Evolutionary conservation across 1,139 yeast genomes (phyloP).

Genomic region (Suhomyces chickasaworum): DNA sequence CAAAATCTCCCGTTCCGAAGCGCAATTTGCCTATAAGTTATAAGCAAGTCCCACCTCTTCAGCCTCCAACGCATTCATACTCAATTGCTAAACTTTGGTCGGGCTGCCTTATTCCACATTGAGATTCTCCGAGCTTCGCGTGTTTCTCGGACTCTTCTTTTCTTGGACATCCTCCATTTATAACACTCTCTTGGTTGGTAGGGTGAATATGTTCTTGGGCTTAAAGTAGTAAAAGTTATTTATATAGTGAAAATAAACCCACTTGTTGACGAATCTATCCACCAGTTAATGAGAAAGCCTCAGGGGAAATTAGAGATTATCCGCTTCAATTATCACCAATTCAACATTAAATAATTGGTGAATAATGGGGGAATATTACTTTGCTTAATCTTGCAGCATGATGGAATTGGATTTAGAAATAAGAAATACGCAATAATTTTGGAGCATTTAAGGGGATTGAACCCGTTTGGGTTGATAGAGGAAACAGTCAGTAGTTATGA

Average conservation of each 20-base stretch:
- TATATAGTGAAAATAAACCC: constrained; percentile 41
- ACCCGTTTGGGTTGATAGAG: constrained; percentile 1
- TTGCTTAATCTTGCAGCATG: constrained; percentile 38
- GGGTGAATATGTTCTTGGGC: too few relatives aligned
- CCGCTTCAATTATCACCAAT: constrained; percentile 27
- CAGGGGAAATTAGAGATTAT: constrained; percentile 52
- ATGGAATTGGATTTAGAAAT: constrained; percentile 58
- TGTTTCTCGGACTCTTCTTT: too few relatives aligned
- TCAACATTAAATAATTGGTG: constrained; percentile 37
- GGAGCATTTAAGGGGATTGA: constrained; percentile 19
- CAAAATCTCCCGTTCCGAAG: constrained; percentile 45
- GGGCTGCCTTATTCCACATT: constrained; percentile 54
- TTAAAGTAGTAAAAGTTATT: constrained; percentile 36
- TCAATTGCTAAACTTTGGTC: constrained; percentile 57
- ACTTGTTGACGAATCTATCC: constrained; percentile 37
- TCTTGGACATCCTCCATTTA: too few relatives aligned
- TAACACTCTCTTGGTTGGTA: constrained; percentile 53
- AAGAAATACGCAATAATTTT: too few relatives aligned
- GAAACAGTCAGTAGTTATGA: background rate
- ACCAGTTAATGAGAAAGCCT: constrained; percentile 43
- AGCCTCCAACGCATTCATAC: constrained; percentile 57
- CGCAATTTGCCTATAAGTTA: constrained; percentile 44
- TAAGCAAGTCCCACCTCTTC: constrained; percentile 53
- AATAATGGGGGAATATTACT: constrained; percentile 52
- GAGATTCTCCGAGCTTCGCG: too few relatives aligned